Conservation (phyloP, 176 grass and related monocot genomes). For the Puccinellia tenuiflora region DNA sequence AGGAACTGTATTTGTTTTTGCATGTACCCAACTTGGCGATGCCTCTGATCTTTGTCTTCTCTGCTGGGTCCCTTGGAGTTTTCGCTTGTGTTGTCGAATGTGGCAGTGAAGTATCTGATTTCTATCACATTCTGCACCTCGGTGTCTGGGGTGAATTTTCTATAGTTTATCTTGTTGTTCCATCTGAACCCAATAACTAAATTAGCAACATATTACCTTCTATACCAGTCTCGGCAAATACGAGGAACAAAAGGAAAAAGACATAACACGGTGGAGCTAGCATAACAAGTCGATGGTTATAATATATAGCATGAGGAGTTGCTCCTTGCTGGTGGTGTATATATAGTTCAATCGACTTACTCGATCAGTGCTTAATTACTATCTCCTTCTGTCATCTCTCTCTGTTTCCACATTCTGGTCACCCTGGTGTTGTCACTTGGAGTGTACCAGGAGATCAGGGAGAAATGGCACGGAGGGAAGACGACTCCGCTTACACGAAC, state of each 20-base stretch:
- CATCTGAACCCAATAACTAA: background rate
- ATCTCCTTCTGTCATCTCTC: background rate
- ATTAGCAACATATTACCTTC: background rate
- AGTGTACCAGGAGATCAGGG: background rate
- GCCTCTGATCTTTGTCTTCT: background rate
- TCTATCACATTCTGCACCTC: background rate
- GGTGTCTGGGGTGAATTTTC: background rate
- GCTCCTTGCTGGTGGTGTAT: background rate
- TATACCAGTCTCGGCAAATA: background rate
- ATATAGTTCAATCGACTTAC: background rate
- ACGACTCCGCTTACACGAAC: conserved; percentile 30
- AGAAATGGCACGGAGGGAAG: conserved; percentile 36
- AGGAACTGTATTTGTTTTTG: background rate
- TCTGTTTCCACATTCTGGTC: background rate
- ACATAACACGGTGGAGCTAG: background rate
- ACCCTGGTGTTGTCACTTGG: background rate
- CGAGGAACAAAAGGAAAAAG: background rate
- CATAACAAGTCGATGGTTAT: background rate
- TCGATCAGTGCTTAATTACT: background rate
- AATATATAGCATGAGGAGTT: too few species aligned
- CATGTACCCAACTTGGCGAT: background rate
- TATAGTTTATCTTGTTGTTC: background rate
- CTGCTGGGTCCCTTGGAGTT: background rate
- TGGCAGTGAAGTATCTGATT: background rate
- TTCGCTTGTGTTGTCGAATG: background rate